Evolutionary conservation across 2,329 filamentous ascomycete species (phyloP), one percentile per base, ranked within the genome.

Genomic region (Cryoendolithus antarcticus): DNA sequence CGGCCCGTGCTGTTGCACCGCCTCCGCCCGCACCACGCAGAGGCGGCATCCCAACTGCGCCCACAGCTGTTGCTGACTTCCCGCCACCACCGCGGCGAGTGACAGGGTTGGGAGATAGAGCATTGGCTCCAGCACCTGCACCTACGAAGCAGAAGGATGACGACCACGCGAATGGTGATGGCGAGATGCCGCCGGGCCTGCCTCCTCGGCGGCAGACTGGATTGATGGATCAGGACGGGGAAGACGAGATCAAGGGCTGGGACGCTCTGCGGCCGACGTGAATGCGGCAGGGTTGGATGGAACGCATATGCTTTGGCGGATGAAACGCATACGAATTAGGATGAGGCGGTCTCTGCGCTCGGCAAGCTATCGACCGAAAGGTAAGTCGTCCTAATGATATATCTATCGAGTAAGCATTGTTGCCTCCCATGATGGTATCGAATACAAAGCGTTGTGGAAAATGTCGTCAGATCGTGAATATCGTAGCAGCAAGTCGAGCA

Each of bases 201-300:
- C 56, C 50, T 4, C 48, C 47, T 6, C 43, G 55, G 40, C 43
- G 48, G 30, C 39, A 45, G 2, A 48, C 42, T n/a, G 50, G 46
- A 15, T 36, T 58, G 30, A 51, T 59, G 50, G 53, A 57, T 46
- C 50, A 55, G 6, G 49, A 41, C 34, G 47, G 38, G 3, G 51
- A 46, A 13, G 42, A 46, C 12, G 53, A 48, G 29, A 32, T 59
- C 41, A 43, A 45, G 36, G 49, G 48, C 8, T 60, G 57, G 57
- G 45, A 47, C 35, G 49, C 55, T 7, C 37, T 60, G 45, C 49
- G 44, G 39, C 56, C 56, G 31, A 24, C 12, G 21, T 27, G 33
- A 27, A 27, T 27, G 24, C 24, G 24, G 24, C 24, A 27, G 24
- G 24, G 24, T 27, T 27, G 24, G 24, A 27, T 27, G 24, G 24